Percentiles rank a stretch among this genome's conserved stretches.
phyloP scores from a whole-genome alignment of 1,284 basidiomycete species.

The Veloporphyrellus conicus region DNA sequence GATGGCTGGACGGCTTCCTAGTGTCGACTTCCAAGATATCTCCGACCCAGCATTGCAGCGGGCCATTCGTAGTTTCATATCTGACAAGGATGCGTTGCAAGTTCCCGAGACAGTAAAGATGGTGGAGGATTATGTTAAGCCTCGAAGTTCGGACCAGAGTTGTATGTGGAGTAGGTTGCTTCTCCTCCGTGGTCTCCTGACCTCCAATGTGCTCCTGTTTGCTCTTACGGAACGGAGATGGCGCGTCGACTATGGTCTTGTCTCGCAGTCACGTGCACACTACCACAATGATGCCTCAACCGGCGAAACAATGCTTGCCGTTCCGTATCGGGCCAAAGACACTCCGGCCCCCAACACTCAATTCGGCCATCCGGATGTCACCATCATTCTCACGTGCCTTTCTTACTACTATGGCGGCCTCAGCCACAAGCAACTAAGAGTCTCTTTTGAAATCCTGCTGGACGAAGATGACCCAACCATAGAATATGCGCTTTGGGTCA shows the following conservation, averaged over 20 bases:
- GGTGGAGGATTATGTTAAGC: conserved; percentile 14
- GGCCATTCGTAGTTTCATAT: conserved; percentile 23
- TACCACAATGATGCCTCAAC: no score
- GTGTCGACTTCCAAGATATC: conserved; percentile 14
- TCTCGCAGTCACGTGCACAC: conserved; percentile 32
- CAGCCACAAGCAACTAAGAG: conserved; percentile 33
- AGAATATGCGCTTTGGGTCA: conserved; percentile 44
- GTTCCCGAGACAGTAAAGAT: conserved; percentile 18
- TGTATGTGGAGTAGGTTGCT: conserved; percentile 35
- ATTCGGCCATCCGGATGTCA: conserved; percentile 40
- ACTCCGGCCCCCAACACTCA: conserved; percentile 32
- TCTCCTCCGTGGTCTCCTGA: conserved; percentile 42
- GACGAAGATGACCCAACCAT: conserved; percentile 40
- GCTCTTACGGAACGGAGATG: conserved; percentile 40
- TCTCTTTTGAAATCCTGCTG: conserved; percentile 38
- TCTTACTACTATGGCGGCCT: conserved; percentile 49
- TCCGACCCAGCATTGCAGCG: no score
- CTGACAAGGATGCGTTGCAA: not conserved
- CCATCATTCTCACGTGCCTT: conserved; percentile 44
- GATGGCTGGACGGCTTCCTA: conserved; percentile 20
- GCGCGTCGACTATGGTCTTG: conserved; percentile 48
- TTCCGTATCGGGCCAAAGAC: conserved; percentile 17
- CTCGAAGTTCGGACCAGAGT: not conserved
- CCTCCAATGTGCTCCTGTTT: conserved; percentile 37
- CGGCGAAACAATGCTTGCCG: conserved; percentile 15